phyloP scores from a whole-genome alignment of 1,284 basidiomycete species.

The Ustilago curta region DNA sequence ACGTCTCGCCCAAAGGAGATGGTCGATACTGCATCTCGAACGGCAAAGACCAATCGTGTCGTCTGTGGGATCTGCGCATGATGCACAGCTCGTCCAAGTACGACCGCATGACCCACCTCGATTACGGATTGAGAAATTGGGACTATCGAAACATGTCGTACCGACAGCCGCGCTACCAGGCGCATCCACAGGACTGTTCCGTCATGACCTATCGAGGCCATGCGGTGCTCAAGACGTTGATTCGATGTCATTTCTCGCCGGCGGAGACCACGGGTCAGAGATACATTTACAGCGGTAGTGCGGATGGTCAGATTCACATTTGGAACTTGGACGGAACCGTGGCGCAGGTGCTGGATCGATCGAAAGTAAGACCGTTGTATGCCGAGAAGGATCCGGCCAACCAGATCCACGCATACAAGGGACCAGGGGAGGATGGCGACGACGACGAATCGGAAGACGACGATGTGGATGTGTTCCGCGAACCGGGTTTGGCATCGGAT shows the following conservation, averaged over 20 bases:
- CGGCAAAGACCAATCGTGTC: slow-evolving; percentile 92
- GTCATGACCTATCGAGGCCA: slow-evolving; percentile 95
- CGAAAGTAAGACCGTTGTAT: slow-evolving; percentile 78
- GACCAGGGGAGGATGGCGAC: neutral
- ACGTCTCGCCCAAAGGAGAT: slow-evolving; percentile 75
- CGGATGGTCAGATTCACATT: slow-evolving; percentile 79
- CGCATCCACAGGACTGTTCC: slow-evolving; percentile 85
- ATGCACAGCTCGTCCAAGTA: slow-evolving; percentile 84
- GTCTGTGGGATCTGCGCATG: slow-evolving; percentile 93
- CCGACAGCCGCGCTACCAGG: slow-evolving; percentile 73
- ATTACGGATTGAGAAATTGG: slow-evolving; percentile 77
- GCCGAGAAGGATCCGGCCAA: slow-evolving; percentile 55
- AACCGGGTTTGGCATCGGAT: slow-evolving; percentile 43
- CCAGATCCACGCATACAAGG: slow-evolving; percentile 68
- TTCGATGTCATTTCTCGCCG: slow-evolving; percentile 95
- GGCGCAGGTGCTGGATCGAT: slow-evolving; percentile 85
- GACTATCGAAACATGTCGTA: slow-evolving; percentile 79
- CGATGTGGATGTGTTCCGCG: slow-evolving; percentile 24
- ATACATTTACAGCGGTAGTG: slow-evolving; percentile 92
- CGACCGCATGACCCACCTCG: slow-evolving; percentile 72
- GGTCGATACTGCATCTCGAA: slow-evolving; percentile 97
- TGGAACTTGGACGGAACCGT: slow-evolving; percentile 92
- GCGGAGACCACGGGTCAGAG: slow-evolving; percentile 87
- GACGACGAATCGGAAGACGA: slow-evolving; percentile 26
- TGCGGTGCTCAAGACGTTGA: slow-evolving; percentile 89